Evolutionary conservation across 352 stramenopile species (phyloP).

Genomic region (Phytophthora pistaciae): DNA sequence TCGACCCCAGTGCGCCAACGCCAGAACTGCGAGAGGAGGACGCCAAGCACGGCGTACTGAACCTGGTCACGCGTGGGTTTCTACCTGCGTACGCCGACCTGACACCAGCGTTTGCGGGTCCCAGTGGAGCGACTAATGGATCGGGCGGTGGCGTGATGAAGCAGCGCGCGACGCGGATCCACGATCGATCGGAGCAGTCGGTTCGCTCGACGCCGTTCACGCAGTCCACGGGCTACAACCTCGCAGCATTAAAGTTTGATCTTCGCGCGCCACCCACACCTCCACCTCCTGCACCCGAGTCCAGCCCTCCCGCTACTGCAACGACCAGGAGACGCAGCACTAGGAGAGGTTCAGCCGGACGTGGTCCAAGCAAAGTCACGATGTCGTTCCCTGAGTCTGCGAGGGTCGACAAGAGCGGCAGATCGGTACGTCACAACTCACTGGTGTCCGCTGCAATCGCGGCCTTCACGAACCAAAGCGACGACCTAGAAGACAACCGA

Average conservation of each 20-base stretch:
- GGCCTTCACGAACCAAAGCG: slow-evolving; percentile 46
- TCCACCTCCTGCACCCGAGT: slow-evolving; percentile 2
- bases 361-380: slow-evolving; percentile 33
- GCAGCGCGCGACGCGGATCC: slow-evolving; percentile 57
- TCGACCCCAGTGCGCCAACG: slow-evolving; percentile 57
- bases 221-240: slow-evolving; percentile 75
- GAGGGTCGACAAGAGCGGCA: slow-evolving; percentile 6
- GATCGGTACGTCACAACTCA: slow-evolving; percentile 17
- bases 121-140: slow-evolving; percentile 13
- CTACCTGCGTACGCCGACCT: slow-evolving; percentile 67
- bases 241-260: slow-evolving; percentile 85
- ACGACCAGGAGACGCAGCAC: slow-evolving; percentile 21
- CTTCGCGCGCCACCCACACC: slow-evolving; percentile 36
- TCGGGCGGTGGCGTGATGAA: slow-evolving; percentile 61
- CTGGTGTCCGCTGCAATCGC: slow-evolving; percentile 27
- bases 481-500: slow-evolving; percentile 18
- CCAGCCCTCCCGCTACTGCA: not conserved
- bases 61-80: slow-evolving; percentile 78
- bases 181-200: slow-evolving; percentile 66
- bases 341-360: slow-evolving; percentile 15
- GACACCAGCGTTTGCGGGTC: slow-evolving; percentile 67
- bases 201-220: slow-evolving; percentile 59
- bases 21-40: slow-evolving; percentile 70
- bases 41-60: slow-evolving; percentile 68
- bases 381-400: slow-evolving; percentile 38